These are phyloP conservation scores for Plicaturopsis crispa DNA, from an alignment of 768 basidiomycete genomes.

Conservation along the genomic window DNA sequence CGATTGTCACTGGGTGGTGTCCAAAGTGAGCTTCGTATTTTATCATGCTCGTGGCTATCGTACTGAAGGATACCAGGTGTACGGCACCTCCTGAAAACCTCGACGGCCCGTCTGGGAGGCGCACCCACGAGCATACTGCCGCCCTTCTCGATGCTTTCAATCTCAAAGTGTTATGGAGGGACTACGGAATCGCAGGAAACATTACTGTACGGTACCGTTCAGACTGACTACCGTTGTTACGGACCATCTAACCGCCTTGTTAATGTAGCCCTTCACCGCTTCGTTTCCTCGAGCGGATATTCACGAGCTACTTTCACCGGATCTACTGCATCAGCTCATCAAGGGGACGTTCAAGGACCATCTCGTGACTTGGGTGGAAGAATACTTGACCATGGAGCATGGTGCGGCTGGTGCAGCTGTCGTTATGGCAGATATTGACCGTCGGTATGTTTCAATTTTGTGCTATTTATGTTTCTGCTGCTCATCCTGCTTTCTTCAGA, in stretches of 20 bases:
- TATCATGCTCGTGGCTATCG: too few species aligned
- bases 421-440: neutral
- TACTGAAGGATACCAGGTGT: slow-evolving; percentile 14
- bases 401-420: slow-evolving; percentile 1
- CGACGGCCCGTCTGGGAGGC: slow-evolving; percentile 13
- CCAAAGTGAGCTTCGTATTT: slow-evolving; percentile 8
- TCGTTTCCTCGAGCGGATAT: slow-evolving; percentile 4
- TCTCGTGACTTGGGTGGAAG: slow-evolving; percentile 7
- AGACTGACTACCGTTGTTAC: neutral
- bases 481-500: neutral
- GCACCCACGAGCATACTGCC: slow-evolving; percentile 13
- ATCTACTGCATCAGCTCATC: slow-evolving; percentile 8
- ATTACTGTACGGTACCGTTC: slow-evolving; percentile 19
- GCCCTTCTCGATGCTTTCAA: slow-evolving; percentile 13
- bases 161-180: slow-evolving; percentile 17
- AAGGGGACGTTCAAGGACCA: slow-evolving; percentile 11
- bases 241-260: neutral
- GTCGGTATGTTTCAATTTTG: neutral
- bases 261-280: neutral
- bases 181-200: slow-evolving; percentile 23
- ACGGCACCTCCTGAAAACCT: slow-evolving; percentile 14
- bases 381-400: slow-evolving; percentile 3
- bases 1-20: slow-evolving; percentile 13
- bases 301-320: slow-evolving; percentile 3
- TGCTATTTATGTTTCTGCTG: neutral